Conservation (phyloP, 2,329 filamentous ascomycete genomes). For the Macrophomina phaseolina region DNA sequence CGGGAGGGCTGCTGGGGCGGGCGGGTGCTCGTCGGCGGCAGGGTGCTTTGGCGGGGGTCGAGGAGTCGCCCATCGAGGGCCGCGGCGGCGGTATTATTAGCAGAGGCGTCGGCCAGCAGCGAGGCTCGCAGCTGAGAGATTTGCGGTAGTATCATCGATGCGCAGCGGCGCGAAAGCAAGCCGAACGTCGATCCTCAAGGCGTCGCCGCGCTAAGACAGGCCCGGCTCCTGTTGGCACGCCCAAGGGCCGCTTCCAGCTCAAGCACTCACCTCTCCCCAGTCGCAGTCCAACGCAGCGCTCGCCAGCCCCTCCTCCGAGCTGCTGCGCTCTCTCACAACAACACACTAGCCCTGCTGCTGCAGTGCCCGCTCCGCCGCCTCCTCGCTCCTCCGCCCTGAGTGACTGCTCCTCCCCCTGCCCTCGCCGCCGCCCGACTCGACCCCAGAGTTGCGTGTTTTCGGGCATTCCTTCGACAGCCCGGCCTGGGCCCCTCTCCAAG, state of each 20-base stretch:
- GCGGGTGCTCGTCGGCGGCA: neutral
- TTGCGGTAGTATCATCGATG: conserved; percentile 11
- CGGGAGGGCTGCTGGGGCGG: neutral
- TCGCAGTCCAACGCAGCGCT: conserved; percentile 7
- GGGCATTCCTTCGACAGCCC: conserved; percentile 20
- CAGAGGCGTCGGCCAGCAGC: neutral
- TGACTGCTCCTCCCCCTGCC: conserved; percentile 13
- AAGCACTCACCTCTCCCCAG: neutral
- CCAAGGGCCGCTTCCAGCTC: conserved; percentile 12
- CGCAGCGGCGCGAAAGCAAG: conserved; percentile 11
- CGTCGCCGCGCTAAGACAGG: neutral
- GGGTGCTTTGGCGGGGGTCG: neutral
- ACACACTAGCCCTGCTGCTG: neutral
- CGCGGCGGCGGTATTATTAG: conserved; percentile 11
- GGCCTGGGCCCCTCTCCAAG: conserved; percentile 19
- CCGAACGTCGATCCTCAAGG: conserved; percentile 13
- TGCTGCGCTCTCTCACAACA: neutral
- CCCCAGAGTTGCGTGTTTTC: conserved; percentile 5
- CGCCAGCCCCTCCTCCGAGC: conserved; percentile 2
- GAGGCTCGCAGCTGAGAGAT: neutral
- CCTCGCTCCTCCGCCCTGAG: conserved; percentile 8
- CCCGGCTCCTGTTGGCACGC: neutral
- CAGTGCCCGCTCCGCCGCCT: conserved; percentile 1
- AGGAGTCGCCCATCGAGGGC: neutral
- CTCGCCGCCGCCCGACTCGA: conserved; percentile 7